phyloP scores from a whole-genome alignment of 2,329 filamentous ascomycete genomes.

The Dendryphion nanum region DNA sequence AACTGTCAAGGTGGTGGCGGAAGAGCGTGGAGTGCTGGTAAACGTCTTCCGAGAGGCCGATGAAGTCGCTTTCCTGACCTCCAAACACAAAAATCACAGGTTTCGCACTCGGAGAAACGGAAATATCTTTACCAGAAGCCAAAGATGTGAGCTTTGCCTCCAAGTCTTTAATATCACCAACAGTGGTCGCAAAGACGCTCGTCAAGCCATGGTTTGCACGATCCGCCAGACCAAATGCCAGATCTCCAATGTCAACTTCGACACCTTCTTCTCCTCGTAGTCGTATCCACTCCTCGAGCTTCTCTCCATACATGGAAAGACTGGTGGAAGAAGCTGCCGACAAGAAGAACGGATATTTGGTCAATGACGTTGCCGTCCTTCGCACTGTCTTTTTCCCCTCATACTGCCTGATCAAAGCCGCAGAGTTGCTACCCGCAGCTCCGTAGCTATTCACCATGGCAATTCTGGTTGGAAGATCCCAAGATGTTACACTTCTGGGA shows the following conservation, averaged over 20 bases:
- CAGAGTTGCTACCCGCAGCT: slow-evolving; percentile 17
- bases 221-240: slow-evolving; percentile 13
- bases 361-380: background rate
- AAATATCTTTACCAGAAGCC: background rate
- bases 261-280: background rate
- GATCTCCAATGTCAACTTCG: slow-evolving; percentile 1
- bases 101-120: background rate
- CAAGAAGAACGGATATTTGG: background rate
- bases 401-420: slow-evolving; percentile 10
- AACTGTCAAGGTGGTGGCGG: slow-evolving; percentile 11
- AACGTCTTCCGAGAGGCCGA: slow-evolving; percentile 8
- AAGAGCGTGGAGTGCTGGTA: slow-evolving; percentile 10
- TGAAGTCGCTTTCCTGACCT: slow-evolving; percentile 13
- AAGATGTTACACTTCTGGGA: slow-evolving; percentile 3
- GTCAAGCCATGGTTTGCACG: slow-evolving; percentile 10
- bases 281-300: background rate
- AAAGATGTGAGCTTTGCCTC: slow-evolving; percentile 3
- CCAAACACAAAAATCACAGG: slow-evolving; percentile 21
- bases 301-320: background rate
- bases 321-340: background rate
- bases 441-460: slow-evolving; percentile 25
- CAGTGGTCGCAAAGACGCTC: slow-evolving; percentile 4
- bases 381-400: background rate
- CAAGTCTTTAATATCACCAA: slow-evolving; percentile 3
- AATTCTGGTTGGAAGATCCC: slow-evolving; percentile 6